These are phyloP conservation scores for Nemania sp. DNA, from an alignment of 2,329 filamentous ascomycete species.

Conservation along the genomic window DNA sequence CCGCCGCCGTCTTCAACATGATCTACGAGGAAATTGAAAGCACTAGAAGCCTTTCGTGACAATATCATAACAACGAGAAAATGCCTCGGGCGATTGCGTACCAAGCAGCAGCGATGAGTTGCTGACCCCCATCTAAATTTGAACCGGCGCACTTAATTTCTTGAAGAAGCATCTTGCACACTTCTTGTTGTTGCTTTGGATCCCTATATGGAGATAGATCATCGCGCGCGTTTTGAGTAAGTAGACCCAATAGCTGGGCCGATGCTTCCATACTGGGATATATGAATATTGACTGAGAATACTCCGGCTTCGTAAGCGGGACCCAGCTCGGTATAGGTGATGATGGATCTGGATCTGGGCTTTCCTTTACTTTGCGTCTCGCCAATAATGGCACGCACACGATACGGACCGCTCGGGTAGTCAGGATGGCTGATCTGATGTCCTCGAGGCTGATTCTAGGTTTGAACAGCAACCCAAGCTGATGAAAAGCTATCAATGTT, in stretches of 20 bases:
- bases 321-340: too few species aligned
- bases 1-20: too few species aligned
- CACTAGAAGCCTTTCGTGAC: too few species aligned
- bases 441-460: neutral
- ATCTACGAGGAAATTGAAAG: too few species aligned
- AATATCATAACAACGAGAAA: too few species aligned
- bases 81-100: too few species aligned
- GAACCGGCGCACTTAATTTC: conserved; percentile 7
- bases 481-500: too few species aligned
- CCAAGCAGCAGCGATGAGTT: conserved; percentile 15
- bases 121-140: conserved; percentile 14
- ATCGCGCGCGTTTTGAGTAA: neutral
- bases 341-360: neutral
- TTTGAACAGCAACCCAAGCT: too few species aligned
- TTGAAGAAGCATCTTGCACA: conserved; percentile 3
- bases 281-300: neutral
- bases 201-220: neutral
- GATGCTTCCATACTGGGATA: neutral
- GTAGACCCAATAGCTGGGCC: neutral
- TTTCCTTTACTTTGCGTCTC: neutral
- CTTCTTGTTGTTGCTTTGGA: neutral
- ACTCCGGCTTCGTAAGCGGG: neutral
- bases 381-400: neutral
- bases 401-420: neutral
- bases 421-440: neutral